Evolutionary conservation across 2,329 filamentous ascomycete species (phyloP).

Genomic region (Colletotrichum tropicale): DNA sequence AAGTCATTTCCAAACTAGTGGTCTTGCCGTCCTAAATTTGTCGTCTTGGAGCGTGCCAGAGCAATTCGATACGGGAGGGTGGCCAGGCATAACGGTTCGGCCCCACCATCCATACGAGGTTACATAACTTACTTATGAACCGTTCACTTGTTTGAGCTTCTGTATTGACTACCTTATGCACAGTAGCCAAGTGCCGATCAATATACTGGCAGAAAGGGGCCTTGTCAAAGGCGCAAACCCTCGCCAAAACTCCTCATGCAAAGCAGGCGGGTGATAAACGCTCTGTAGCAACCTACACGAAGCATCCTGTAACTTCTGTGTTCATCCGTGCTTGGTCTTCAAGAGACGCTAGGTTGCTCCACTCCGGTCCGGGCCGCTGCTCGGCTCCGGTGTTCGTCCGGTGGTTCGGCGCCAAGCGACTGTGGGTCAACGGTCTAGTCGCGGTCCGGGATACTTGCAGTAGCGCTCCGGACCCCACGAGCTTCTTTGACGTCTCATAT

Average conservation of each 20-base stretch:
- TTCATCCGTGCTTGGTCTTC: background rate
- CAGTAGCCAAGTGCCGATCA: background rate
- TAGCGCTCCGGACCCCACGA: background rate
- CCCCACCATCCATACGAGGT: background rate
- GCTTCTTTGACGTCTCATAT: background rate
- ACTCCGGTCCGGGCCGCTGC: background rate
- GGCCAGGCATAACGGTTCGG: background rate
- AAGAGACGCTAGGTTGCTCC: background rate
- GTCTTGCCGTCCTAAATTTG: background rate
- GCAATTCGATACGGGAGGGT: background rate
- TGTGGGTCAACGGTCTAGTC: background rate
- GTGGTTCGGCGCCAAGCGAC: background rate
- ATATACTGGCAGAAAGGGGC: background rate
- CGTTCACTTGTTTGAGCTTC: background rate
- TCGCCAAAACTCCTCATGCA: background rate
- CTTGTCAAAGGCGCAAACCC: background rate
- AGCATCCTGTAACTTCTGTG: background rate
- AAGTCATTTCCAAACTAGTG: background rate
- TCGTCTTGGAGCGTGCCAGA: background rate
- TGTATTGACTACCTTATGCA: background rate
- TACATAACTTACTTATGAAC: background rate
- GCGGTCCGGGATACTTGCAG: background rate
- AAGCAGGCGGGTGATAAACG: fast-evolving
- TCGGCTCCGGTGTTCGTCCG: background rate
- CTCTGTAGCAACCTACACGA: background rate